These are phyloP conservation scores for Blumeria graminis DNA, from an alignment of 2,329 filamentous ascomycete genomes.

Conservation along the genomic window DNA sequence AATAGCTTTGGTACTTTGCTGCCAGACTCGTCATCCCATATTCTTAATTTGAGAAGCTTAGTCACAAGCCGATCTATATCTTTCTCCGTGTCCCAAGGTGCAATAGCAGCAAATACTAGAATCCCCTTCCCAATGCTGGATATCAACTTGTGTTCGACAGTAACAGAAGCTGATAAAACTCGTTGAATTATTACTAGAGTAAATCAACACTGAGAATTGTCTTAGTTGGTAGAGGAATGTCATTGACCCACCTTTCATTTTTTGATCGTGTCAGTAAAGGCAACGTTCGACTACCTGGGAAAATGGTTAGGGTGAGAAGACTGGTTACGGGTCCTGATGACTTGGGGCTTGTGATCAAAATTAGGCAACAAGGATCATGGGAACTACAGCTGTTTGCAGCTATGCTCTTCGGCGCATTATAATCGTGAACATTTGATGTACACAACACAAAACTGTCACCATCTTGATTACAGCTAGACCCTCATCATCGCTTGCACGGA, in stretches of 20 bases:
- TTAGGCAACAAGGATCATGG: too few relatives aligned
- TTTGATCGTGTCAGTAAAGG: neutral
- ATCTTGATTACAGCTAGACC: too few relatives aligned
- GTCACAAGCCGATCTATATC: constrained; percentile 63
- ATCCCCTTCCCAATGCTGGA: constrained; percentile 81
- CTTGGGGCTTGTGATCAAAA: too few relatives aligned
- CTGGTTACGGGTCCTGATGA: too few relatives aligned
- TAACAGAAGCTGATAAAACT: constrained; percentile 85
- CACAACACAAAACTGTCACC: too few relatives aligned
- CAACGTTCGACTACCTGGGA: neutral
- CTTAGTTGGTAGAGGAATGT: neutral
- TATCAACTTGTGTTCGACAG: constrained; percentile 71
- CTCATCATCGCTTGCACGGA: too few relatives aligned
- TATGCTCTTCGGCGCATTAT: too few relatives aligned
- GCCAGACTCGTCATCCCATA: constrained; percentile 37
- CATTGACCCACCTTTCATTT: constrained; percentile 17
- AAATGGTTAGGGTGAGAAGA: neutral
- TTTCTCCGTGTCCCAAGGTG: constrained; percentile 70
- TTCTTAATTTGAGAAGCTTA: constrained; percentile 70
- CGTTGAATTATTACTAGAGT: constrained; percentile 64
- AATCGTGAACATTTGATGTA: too few relatives aligned
- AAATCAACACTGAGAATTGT: constrained; percentile 5
- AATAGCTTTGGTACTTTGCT: constrained; percentile 9
- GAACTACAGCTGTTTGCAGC: too few relatives aligned
- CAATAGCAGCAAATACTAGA: constrained; percentile 76